These are phyloP conservation scores for Vinca minor DNA, from an alignment of 257 asterid species.

Conservation along the genomic window DNA sequence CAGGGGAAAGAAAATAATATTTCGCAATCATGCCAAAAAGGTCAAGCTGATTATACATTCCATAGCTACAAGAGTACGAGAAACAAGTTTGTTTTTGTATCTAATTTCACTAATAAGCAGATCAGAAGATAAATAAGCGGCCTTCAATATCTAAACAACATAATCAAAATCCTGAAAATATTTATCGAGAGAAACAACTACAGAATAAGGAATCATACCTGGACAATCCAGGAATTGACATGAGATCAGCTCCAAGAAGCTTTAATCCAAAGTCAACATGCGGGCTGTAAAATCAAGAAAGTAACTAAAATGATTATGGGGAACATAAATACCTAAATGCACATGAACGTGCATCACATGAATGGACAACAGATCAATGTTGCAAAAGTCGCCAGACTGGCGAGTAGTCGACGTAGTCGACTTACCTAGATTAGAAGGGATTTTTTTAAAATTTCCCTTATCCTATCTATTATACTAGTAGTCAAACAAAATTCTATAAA, in stretches of 20 bases:
- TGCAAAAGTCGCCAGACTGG: too few species aligned
- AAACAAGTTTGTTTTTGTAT: not conserved
- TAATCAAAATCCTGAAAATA: not conserved
- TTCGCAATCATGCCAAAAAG: not conserved
- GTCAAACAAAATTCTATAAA: too few species aligned
- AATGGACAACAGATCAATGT: not conserved
- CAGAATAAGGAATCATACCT: slow-evolving; percentile 37
- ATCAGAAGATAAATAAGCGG: not conserved
- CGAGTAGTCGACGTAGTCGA: too few species aligned
- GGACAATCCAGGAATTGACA: slow-evolving; percentile 94
- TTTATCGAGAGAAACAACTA: slow-evolving; percentile 9
- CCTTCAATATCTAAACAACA: not conserved
- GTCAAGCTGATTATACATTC: not conserved
- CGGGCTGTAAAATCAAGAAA: slow-evolving; percentile 54
- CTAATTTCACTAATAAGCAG: not conserved
- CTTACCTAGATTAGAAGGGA: too few species aligned
- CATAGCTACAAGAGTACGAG: not conserved
- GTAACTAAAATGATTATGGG: slow-evolving; percentile 7
- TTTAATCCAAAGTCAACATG: slow-evolving; percentile 92
- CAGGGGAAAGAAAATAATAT: not conserved
- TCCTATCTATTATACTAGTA: too few species aligned
- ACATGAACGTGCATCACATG: not conserved
- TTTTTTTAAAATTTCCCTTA: too few species aligned
- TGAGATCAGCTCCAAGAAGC: slow-evolving; percentile 89
- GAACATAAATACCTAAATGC: not conserved